Base-by-base conservation (phyloP, 192 early-diverging fungal genomes). In the Coemansia sp. region DNA sequence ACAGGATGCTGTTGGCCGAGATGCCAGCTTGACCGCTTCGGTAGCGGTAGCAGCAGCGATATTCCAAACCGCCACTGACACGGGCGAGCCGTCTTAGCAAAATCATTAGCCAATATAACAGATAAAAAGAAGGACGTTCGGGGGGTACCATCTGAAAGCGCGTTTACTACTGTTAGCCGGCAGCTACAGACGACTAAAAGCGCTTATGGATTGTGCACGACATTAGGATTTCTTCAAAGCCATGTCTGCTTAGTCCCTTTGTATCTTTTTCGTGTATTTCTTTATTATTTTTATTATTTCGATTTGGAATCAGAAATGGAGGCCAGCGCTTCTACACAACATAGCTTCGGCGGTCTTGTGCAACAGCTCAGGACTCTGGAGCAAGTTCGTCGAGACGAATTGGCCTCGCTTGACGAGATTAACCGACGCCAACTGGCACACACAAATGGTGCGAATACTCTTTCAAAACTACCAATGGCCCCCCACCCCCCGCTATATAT, bases 281-380 rank as follows among this genome's bases (percentile, higher is more conserved):
- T 57, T 34, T 33, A 17, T 34, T 34, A 13, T n/a, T 17, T n/a
- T 35, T 35, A 2, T 7, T 2, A 19, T 51, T 31, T 51, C 24
- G 21, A 57, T 34, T 16, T 34, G 4, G 24, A 57, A 16, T 33
- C 54, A 57, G 54, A 21, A 57, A 57, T 57, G 54, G 54, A 57
- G 31, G 31, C 54, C 13, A 17, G 31, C 54, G 54, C 54, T 57
- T 57, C 54, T 57, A 57, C 33, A 17, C 54, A 57, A 17, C 54
- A 34, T 7, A 57, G 54, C 14, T 24, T 57, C 54, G 7, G 54
- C 31, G 7, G 33, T 33, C 54, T 57, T 17, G 16, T 56, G 19
- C 53, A 40, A 24, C 67, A 68, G 16, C 53, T 74, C 24, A 61
- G 60, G 62, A 42, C 73, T 0, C 51, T 75, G 35, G 73, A 75